Base-by-base conservation (phyloP, 345 rosid species). In the Aquilaria sinensis region DNA sequence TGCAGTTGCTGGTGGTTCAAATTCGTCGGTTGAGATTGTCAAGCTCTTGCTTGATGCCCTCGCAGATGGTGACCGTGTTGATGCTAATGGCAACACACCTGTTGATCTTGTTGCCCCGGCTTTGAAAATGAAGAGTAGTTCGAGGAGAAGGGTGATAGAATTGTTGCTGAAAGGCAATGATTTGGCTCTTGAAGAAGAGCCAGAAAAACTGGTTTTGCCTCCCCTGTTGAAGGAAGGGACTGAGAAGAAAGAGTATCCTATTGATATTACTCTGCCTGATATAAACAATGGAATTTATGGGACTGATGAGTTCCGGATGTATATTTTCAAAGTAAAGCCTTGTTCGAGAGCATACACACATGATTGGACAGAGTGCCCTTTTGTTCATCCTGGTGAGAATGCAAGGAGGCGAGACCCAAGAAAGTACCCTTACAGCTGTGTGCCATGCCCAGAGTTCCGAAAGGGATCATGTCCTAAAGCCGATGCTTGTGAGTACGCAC, bases 281-380 rank as follows among this genome's bases (percentile, higher is more conserved):
- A 94, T 94, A 34, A 90, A 90, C 82, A 79, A 81, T 52, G 97
- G 96, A 54, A 67, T 90, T 1, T 94, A 88, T 68, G 86, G 88
- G 43, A 78, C 89, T 0, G 99, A 94, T 53, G 99, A 94, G 73
- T 94, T 94, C 65, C 83, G 97, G 69, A 94, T 94, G 99, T 94
- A 65, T 70, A 78, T 82, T 52, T 94, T 94, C 65, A 94, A 94
- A 84, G 87, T 94, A 31, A 94, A 86, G 82, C 97, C 99, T 5
- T 94, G 99, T 76, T 94, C 99, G 0, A 85, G 99, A 78, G 99
- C 99, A 1, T 94, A 94, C 64, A 90, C 99, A 4, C 99, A 94
- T 57, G 99, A 94, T 51, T 94, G 97, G 99, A 94, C 97, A 0
- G 99, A 94, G 68, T 94, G 99, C 69, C 99, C 99, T 2, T 94